These are phyloP conservation scores for Phytophthora brassicae DNA, from an alignment of 352 stramenopile genomes.

Conservation along the genomic window DNA sequence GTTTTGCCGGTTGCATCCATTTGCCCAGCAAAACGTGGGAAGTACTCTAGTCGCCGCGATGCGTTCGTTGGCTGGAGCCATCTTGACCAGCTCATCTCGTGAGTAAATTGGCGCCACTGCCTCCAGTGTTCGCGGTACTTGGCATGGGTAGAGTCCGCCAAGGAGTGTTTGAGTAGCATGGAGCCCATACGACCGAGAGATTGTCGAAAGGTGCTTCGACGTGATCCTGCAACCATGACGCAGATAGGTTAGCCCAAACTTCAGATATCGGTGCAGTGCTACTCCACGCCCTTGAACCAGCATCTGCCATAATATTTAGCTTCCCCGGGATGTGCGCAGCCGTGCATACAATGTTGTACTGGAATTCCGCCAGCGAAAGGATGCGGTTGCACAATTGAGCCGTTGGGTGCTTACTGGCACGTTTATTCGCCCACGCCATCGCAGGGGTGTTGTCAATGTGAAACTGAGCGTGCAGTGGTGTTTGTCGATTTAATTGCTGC, in stretches of 20 bases:
- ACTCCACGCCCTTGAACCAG: constrained; percentile 17
- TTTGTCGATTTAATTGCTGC: background rate
- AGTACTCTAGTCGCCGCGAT: background rate
- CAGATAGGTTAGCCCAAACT: background rate
- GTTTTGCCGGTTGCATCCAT: background rate
- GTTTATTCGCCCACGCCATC: background rate
- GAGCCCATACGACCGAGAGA: background rate
- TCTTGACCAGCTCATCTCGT: background rate
- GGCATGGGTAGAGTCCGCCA: background rate
- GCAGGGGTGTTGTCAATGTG: constrained; percentile 12
- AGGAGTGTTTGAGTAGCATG: constrained; percentile 4
- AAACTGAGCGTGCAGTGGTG: background rate
- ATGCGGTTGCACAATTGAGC: constrained; percentile 18
- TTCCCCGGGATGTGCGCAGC: constrained; percentile 21
- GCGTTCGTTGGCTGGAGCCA: background rate
- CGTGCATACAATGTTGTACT: constrained; percentile 17
- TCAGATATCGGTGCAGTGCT: background rate
- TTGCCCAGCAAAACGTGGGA: background rate
- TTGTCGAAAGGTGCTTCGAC: background rate
- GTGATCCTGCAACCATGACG: background rate
- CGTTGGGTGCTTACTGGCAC: background rate
- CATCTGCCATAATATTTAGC: constrained; percentile 14
- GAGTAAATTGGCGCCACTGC: background rate
- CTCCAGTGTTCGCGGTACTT: background rate
- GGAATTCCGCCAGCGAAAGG: constrained; percentile 20